phyloP scores from a whole-genome alignment of 768 basidiomycete species.

The Lentinula lateritia region DNA sequence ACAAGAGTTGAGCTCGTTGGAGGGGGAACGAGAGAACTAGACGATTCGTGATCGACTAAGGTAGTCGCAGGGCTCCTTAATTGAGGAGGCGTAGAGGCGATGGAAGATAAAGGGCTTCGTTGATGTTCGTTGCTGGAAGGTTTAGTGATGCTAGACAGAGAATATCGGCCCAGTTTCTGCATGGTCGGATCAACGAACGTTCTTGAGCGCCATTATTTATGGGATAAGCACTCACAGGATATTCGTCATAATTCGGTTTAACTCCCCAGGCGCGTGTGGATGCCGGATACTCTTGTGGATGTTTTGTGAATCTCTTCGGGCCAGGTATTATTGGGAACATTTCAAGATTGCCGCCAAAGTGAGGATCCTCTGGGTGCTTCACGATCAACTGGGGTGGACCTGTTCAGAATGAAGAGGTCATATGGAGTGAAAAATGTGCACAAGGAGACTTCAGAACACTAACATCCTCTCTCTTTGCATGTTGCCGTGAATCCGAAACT shows the following conservation, averaged over 20 bases:
- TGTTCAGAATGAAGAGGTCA: neutral
- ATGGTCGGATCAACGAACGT: neutral
- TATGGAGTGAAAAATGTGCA: neutral
- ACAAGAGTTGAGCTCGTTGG: neutral
- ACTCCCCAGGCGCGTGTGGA: neutral
- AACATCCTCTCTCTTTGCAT: neutral
- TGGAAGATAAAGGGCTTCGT: neutral
- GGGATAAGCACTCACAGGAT: neutral
- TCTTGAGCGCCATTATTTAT: too few relatives aligned
- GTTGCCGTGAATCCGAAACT: neutral
- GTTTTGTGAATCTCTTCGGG: neutral
- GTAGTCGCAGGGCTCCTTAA: neutral
- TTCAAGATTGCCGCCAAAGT: neutral
- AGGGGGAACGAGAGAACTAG: neutral
- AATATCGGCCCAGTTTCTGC: neutral
- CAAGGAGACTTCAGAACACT: neutral
- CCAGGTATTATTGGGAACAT: neutral
- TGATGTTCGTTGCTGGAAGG: neutral
- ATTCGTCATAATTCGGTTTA: neutral
- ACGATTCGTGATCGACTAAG: neutral
- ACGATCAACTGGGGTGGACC: neutral
- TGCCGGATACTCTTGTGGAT: neutral
- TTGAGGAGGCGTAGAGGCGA: neutral
- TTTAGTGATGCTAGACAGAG: neutral
- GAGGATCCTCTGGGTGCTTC: neutral